Conservation (phyloP, 2,329 filamentous ascomycete genomes). For the Lachnum nothofagi region DNA sequence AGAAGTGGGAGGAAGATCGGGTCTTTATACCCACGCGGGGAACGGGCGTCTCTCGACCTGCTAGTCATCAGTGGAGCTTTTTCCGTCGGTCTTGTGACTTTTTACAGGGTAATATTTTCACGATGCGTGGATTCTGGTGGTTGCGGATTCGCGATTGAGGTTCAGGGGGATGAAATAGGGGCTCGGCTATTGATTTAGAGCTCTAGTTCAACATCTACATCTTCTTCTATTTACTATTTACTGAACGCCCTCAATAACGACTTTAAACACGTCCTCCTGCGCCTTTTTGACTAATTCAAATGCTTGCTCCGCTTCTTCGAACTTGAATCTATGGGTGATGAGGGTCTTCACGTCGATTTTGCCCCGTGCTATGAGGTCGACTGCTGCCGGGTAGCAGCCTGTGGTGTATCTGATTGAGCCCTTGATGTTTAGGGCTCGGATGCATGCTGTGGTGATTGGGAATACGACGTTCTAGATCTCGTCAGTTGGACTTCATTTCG, state of each 20-base stretch:
- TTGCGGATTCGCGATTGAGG: neutral
- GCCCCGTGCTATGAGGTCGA: constrained; percentile 38
- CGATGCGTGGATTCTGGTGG: neutral
- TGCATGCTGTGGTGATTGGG: constrained; percentile 46
- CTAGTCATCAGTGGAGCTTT: neutral
- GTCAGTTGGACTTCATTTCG: too few species aligned
- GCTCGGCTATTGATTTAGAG: neutral
- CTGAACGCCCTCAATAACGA: neutral
- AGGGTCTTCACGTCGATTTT: constrained; percentile 30
- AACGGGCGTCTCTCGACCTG: constrained; percentile 9
- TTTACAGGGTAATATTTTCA: neutral
- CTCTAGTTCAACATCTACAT: neutral
- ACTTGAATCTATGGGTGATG: constrained; percentile 37
- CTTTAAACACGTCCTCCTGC: constrained; percentile 12
- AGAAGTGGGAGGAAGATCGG: neutral
- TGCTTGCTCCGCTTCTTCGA: constrained; percentile 44
- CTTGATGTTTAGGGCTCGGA: constrained; percentile 43
- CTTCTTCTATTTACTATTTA: neutral
- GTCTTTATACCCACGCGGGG: neutral
- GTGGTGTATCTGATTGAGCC: constrained; percentile 48
- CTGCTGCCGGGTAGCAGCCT: constrained; percentile 45
- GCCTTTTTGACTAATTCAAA: constrained; percentile 27
- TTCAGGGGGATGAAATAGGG: neutral
- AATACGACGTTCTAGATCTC: constrained; percentile 45
- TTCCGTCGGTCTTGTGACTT: constrained; percentile 1